Conservation (phyloP, 805 yeast species). For the Sungouiella blattae region DNA sequence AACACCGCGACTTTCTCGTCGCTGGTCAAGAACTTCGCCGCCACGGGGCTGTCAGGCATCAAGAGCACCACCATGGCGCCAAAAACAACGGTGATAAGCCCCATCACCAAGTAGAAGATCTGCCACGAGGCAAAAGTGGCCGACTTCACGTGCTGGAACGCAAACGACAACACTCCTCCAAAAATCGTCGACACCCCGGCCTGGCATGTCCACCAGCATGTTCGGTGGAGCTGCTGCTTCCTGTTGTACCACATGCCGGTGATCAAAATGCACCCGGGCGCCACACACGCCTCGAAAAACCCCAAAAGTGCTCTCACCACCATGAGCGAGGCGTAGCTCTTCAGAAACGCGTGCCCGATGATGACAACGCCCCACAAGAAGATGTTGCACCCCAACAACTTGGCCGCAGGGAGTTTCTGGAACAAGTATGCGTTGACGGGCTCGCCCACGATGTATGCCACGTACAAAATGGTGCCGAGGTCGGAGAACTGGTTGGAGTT, state of each 20-base stretch:
- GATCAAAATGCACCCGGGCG: constrained; percentile 54
- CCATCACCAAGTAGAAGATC: constrained; percentile 55
- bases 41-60: constrained; percentile 49
- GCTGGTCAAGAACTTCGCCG: constrained; percentile 34
- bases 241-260: constrained; percentile 63
- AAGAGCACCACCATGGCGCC: constrained; percentile 42
- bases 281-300: constrained; percentile 47
- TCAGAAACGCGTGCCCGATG: constrained; percentile 19
- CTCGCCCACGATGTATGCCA: constrained; percentile 51
- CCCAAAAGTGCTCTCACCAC: constrained; percentile 53
- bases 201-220: constrained; percentile 56
- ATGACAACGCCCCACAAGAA: constrained; percentile 54
- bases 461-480: constrained; percentile 51
- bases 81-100: constrained; percentile 48
- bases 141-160: constrained; percentile 47
- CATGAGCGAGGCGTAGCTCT: constrained; percentile 50
- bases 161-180: constrained; percentile 40
- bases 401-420: constrained; percentile 53
- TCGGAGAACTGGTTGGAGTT: constrained; percentile 45
- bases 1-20: constrained; percentile 41
- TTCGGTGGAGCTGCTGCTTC: constrained; percentile 48
- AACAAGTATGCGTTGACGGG: constrained; percentile 41
- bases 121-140: constrained; percentile 52
- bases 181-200: constrained; percentile 57
- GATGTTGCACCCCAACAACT: constrained; percentile 45